Percentiles rank a stretch among this genome's conserved stretches.
Conservation (phyloP, 495 filamentous ascomycete genomes). For the Penicillium argentinense region DNA sequence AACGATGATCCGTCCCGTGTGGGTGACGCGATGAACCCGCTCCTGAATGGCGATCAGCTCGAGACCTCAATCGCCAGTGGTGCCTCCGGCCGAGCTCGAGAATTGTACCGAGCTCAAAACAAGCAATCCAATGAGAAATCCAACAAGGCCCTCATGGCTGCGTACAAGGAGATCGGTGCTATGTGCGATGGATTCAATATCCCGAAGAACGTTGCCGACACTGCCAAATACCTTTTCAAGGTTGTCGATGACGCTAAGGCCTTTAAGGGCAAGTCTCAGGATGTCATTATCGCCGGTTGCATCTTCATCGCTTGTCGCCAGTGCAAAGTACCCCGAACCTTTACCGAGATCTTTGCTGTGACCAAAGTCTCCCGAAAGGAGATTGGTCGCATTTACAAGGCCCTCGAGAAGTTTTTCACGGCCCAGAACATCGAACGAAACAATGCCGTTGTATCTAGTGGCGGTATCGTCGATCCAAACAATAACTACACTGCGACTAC, state of each 20-base stretch:
- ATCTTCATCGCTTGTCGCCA: slow-evolving; percentile 97
- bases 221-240: slow-evolving; percentile 93
- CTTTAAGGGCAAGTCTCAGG: slow-evolving; percentile 93
- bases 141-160: slow-evolving; percentile 73
- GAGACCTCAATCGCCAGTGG: slow-evolving; percentile 85
- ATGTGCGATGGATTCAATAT: slow-evolving; percentile 85
- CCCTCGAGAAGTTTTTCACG: slow-evolving; percentile 80
- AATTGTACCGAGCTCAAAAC: slow-evolving; percentile 84
- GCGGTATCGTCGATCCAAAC: slow-evolving; percentile 45
- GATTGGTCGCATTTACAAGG: slow-evolving; percentile 94
- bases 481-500: slow-evolving; percentile 70
- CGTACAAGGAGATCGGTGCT: slow-evolving; percentile 86
- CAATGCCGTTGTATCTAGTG: slow-evolving; percentile 46
- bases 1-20: slow-evolving; percentile 97
- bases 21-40: slow-evolving; percentile 81
- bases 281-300: slow-evolving; percentile 90
- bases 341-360: slow-evolving; percentile 86
- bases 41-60: slow-evolving; percentile 89
- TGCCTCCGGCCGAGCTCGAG: slow-evolving; percentile 68
- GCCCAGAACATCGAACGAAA: slow-evolving; percentile 55
- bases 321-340: slow-evolving; percentile 80
- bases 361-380: slow-evolving; percentile 97
- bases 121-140: slow-evolving; percentile 83
- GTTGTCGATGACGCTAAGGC: slow-evolving; percentile 85
- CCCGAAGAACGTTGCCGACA: slow-evolving; percentile 74